A percentile compares a stretch with the other conserved stretches of the same genome.
phyloP scores from a whole-genome alignment of 75 land plant genomes.

The Selaginella tamariscina region DNA sequence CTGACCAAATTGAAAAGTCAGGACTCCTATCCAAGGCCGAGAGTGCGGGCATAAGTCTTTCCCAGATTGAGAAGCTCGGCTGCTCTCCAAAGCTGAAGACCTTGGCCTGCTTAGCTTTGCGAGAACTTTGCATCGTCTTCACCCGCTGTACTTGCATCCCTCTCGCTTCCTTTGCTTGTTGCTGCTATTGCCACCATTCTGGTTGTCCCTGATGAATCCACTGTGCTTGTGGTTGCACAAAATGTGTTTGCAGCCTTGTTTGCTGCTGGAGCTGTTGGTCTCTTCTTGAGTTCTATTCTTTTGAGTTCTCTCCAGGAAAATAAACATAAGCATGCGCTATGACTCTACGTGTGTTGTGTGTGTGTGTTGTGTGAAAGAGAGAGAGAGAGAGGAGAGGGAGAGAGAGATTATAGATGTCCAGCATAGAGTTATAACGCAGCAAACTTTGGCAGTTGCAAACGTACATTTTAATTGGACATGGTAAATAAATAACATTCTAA shows the following conservation, averaged over 20 bases:
- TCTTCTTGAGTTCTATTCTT: constrained; percentile 71
- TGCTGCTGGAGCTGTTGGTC: constrained; percentile 45
- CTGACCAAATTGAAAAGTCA: constrained; percentile 77
- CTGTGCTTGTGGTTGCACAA: constrained; percentile 46
- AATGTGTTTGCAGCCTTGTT: constrained; percentile 44
- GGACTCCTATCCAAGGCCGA: constrained; percentile 86
- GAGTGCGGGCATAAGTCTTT: constrained; percentile 65
- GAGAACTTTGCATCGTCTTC: constrained; percentile 60
- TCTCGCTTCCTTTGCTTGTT: constrained; percentile 58
- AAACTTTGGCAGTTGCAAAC: no score
- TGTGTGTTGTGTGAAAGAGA: no score
- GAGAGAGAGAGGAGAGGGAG: no score
- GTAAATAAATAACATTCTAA: no score
- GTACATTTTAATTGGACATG: no score
- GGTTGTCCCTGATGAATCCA: constrained; percentile 68
- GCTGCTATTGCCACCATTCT: constrained; percentile 54
- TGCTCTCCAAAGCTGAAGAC: constrained; percentile 90
- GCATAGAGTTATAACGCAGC: no score
- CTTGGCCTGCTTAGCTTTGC: constrained; percentile 77
- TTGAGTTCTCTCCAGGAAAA: constrained; percentile 70
- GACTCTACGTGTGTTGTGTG: no score
- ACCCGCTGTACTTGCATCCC: constrained; percentile 68
- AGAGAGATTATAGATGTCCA: no score
- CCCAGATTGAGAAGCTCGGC: constrained; percentile 74
- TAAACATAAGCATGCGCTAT: no score